Base-by-base conservation (phyloP, 139 green algal species). In the Haematococcus sp. region DNA sequence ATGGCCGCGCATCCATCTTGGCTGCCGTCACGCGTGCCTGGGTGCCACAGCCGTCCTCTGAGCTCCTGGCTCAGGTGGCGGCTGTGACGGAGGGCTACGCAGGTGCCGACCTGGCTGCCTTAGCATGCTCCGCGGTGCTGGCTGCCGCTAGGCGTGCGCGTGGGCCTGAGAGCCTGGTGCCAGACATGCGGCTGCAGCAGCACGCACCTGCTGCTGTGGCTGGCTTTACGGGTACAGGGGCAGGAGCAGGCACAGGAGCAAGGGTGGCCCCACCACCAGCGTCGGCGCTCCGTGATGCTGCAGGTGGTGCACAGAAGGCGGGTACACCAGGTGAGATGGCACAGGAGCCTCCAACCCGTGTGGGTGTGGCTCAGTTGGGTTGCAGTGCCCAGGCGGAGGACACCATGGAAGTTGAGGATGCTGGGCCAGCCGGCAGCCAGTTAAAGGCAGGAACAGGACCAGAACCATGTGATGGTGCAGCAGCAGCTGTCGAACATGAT, bases 41-140 rank as follows among this genome's bases (percentile, higher is more conserved):
- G 90, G 54, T 55, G 5, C 23, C 22, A 17, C 34, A 49, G 23
- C 83, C 87, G 0, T 5, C 46, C 11, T 58, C 58, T 1, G 20
- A 61, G 33, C 30, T 84, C 51, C 72, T 89, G 59, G 16, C 60
- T n/a, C 59, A n/a, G 2, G 11, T 76, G 33, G 51, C 61, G 19
- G 27, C 28, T 2, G 63, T 44, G 2, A 70, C 61, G 16, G 58
- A 25, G 22, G 74, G 68, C 2, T 76, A 68, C 33, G 76, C 69
- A 73, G 68, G 63, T 66, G 91, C 91, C 0, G 91, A 96, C 78
- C 81, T 96, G 40, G 69, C 84, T 19, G 86, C 86, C 1, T 83
- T 96, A 2, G 85, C 80, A 56, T 78, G 81, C 1, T 80, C 77
- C 4, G 90, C 88, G 4, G 77, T 92, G 40, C 55, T 95, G 78